Evolutionary conservation across 805 yeast species (phyloP).

Genomic region (Kuraishia cidri): DNA sequence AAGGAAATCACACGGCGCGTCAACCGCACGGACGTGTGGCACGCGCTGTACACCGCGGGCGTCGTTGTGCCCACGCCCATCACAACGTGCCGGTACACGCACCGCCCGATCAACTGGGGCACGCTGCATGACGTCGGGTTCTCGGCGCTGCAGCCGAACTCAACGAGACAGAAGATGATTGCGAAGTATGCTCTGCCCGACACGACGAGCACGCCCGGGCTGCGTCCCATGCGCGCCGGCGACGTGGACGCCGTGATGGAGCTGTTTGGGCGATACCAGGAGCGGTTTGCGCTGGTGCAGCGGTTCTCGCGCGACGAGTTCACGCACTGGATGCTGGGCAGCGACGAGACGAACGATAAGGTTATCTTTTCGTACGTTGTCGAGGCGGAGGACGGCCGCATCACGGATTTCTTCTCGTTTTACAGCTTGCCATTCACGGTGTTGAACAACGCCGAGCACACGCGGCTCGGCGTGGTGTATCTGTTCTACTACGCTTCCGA

Average conservation of each 20-base stretch:
- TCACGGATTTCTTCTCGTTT: conserved; percentile 87
- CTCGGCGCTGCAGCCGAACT: conserved; percentile 64
- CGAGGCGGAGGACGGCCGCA: conserved; percentile 46
- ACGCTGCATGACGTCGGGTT: conserved; percentile 88
- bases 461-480: conserved; percentile 77
- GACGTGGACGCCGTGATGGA: conserved; percentile 61
- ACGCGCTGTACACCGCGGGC: conserved; percentile 93
- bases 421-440: conserved; percentile 86
- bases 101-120: conserved; percentile 90
- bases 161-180: conserved; percentile 59
- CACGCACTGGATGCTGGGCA: conserved; percentile 72
- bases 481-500: conserved; percentile 84
- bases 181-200: conserved; percentile 50
- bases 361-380: conserved; percentile 79
- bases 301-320: conserved; percentile 57
- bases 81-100: conserved; percentile 80
- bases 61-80: conserved; percentile 89
- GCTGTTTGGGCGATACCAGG: conserved; percentile 54
- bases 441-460: conserved; percentile 51
- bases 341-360: conserved; percentile 21
- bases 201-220: conserved; percentile 38
- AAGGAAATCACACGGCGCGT: conserved; percentile 92
- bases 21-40: conserved; percentile 81
- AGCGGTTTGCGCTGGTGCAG: conserved; percentile 67
- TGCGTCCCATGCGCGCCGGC: conserved; percentile 43